Evolutionary conservation across 805 yeast genomes (phyloP).

Genomic region (Metschnikowia colocasiae): DNA sequence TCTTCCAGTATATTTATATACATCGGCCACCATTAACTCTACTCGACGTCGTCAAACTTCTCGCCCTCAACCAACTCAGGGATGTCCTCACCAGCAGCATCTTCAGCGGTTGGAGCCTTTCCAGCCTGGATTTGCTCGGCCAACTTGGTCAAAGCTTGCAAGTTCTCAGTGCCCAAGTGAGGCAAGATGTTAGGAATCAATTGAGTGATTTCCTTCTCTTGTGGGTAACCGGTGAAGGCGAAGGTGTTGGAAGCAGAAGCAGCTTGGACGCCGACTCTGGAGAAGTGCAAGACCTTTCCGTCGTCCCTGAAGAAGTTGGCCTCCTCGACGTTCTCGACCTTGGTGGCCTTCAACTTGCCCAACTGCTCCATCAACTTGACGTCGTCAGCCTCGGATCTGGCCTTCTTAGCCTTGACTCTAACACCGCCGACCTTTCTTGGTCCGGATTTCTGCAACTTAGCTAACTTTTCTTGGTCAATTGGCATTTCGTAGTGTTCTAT

Average conservation of each 20-base stretch:
- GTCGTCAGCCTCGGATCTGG: conserved; percentile 74
- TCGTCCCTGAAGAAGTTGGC: conserved; percentile 97
- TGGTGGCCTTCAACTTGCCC: conserved; percentile 84
- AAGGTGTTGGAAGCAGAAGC: conserved; percentile 87
- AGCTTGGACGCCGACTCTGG: conserved; percentile 93
- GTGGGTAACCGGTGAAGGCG: conserved; percentile 93
- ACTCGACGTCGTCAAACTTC: conserved; percentile 66
- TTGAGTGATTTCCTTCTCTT: conserved; percentile 87
- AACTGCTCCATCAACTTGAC: conserved; percentile 85
- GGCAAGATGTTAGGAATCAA: conserved; percentile 92
- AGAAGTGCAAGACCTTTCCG: conserved; percentile 93
- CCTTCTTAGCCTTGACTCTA: conserved; percentile 90
- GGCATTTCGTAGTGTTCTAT: conserved; percentile 48
- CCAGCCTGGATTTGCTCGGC: conserved; percentile 82
- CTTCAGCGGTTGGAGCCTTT: conserved; percentile 46
- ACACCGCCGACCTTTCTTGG: conserved; percentile 77
- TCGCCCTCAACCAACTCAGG: conserved; percentile 87
- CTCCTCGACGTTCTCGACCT: conserved; percentile 87
- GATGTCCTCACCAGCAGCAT: conserved; percentile 50
- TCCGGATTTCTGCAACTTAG: conserved; percentile 83
- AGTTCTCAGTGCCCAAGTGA: conserved; percentile 94
- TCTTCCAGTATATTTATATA: conserved; percentile 15
- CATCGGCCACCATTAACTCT: conserved; percentile 14
- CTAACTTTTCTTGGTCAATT: conserved; percentile 90
- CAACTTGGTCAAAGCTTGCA: conserved; percentile 80